These are phyloP conservation scores for Exophiala lecanii-corni DNA, from an alignment of 2,329 filamentous ascomycete genomes.

Conservation along the genomic window DNA sequence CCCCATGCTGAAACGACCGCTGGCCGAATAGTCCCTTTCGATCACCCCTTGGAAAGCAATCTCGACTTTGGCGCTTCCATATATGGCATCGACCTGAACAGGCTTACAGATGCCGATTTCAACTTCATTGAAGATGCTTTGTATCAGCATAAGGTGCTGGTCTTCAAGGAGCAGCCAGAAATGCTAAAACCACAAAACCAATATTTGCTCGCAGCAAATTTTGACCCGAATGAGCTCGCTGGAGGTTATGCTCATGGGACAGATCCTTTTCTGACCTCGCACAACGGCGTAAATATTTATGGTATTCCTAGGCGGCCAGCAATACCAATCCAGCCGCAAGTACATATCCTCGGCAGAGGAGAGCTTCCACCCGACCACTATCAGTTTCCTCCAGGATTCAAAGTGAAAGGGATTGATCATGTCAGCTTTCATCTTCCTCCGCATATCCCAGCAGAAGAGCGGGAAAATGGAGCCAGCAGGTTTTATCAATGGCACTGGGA, in stretches of 20 bases:
- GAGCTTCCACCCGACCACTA: constrained; percentile 33
- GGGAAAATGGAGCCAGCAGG: constrained; percentile 32
- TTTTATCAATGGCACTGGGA: constrained; percentile 39
- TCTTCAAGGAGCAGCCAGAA: constrained; percentile 36
- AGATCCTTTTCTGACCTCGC: constrained; percentile 32
- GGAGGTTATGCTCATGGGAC: constrained; percentile 37
- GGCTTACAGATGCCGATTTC: constrained; percentile 33
- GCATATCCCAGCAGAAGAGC: constrained; percentile 33
- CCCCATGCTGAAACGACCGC: constrained; percentile 27
- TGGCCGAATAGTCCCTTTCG: constrained; percentile 23
- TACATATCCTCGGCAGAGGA: constrained; percentile 37
- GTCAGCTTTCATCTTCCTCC: constrained; percentile 37
- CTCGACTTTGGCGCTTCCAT: constrained; percentile 35
- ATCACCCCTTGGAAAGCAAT: constrained; percentile 31
- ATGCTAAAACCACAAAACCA: constrained; percentile 35
- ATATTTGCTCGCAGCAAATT: constrained; percentile 33
- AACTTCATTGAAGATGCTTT: constrained; percentile 33
- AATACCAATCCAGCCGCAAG: constrained; percentile 36
- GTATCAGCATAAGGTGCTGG: constrained; percentile 34
- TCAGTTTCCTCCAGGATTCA: constrained; percentile 36
- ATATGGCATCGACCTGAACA: constrained; percentile 36
- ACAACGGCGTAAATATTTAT: constrained; percentile 35
- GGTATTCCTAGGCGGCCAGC: constrained; percentile 32
- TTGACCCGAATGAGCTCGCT: constrained; percentile 34
- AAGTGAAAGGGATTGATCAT: constrained; percentile 37